Base-by-base conservation (phyloP, 2,329 filamentous ascomycete genomes). In the Aspergillus quadrilineatus region DNA sequence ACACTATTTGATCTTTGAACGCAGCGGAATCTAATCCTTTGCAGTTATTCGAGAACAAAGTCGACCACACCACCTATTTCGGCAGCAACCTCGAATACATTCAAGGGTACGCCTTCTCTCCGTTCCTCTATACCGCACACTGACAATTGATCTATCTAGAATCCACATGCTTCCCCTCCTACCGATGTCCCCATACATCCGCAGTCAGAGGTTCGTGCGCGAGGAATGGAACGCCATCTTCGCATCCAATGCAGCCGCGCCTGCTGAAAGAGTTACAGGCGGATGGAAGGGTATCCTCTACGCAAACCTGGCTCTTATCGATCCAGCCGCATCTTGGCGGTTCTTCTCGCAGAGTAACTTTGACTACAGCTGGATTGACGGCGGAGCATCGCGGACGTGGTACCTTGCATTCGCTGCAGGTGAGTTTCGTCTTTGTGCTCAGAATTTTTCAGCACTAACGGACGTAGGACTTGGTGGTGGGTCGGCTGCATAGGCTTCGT, bases 11-110 rank as follows among this genome's bases (percentile, higher is more conserved):
- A 22, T 22, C 1, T 14, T 39, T 7, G 9, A 26, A 0, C 9
- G 17, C 1, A 9, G 8, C 6, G 10, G 22, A 22, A 28, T 17
- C 57, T 54, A 12, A 58, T 48, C 82, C 80, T 81, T 2, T 5
- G 26, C 54, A 79, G 75, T 71, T 96, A 7, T 97, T 97, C 67
- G 93, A 97, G 75, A 97, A 97, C 79, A 97, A 97, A 76, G 83
- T 92, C 53, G 90, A 97, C 71, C 91, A 97, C 73, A 88, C 89
- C 3, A 97, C 93, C 1, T 97, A 91, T 75, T 97, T 97, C 67
- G 90, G 90, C 45, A 72, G 77, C 50, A 84, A 87, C 56, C 81
- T 85, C 10, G 88, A 93, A 73, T 90, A 85, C 65, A 83, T 95
- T 59, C 80, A 86, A 69, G 84, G 82, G 76, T 77, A 67, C 53